Evolutionary conservation across 768 basidiomycete species (phyloP), one percentile per base, ranked within the genome.

Genomic region (Lactarius psammicola): DNA sequence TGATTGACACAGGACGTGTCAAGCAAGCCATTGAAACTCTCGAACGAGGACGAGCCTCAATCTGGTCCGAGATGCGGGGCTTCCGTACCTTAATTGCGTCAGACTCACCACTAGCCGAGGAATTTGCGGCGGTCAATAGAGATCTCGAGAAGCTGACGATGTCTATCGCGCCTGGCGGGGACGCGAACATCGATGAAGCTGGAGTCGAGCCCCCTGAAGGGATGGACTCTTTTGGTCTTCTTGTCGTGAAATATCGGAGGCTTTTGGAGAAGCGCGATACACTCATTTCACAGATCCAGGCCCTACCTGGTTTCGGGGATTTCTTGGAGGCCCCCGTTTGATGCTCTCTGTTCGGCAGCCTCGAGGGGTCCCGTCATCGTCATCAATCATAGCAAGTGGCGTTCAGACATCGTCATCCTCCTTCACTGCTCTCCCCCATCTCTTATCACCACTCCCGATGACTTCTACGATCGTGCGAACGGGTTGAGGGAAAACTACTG

Each of bases 21-120:
- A 11, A 40, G 9, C 6, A 10, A 28, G 60, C 60, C 2, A 42
- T 62, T 6, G 36, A 42, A 23, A 15, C 53, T 11, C 33, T 60
- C 30, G 54, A 56, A 20, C 54, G 18, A 33, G 54, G 33, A 28
- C 51, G 60, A 13, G 49, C 51, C 38, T 42, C 54, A 18, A 31
- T 60, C 7, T 60, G 59, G 59, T 60, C 59, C 18, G 58, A 59
- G n/a, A 31, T 59, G 58, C 42, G 60, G 30, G 53, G 53, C 23
- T 10, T 62, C 7, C 51, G 38, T 8, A 62, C 53, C 3, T 55
- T 38, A 13, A 15, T 28, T 30, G 60, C 7, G n/a, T 18, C 30
- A 1, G 51, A 42, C 28, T 23, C 36, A 1, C 6, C 20, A 8
- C 34, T 55, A 20, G 60, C 53, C 1, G 34, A 42, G 18, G 9